Conservation (phyloP, 2,329 filamentous ascomycete genomes). For the Ascochyta viciae-villosae region DNA sequence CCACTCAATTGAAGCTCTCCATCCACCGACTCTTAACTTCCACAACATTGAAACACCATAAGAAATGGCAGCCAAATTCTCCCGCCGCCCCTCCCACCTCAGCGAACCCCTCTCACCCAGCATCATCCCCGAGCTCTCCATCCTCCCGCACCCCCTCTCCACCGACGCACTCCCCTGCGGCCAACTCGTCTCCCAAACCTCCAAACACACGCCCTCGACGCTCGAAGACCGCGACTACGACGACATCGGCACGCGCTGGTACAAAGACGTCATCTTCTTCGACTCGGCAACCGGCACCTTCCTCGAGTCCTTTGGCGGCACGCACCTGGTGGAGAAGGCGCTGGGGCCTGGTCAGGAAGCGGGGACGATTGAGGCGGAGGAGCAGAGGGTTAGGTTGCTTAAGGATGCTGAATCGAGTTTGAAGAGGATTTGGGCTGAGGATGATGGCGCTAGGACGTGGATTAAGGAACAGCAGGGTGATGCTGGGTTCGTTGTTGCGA, state of each 20-base stretch:
- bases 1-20: slow-evolving; percentile 11
- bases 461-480: slow-evolving; percentile 35
- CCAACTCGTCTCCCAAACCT: slow-evolving; percentile 40
- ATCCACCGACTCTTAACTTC: slow-evolving; percentile 7
- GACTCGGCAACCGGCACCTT: slow-evolving; percentile 33
- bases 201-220: slow-evolving; percentile 35
- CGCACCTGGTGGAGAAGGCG: slow-evolving; percentile 39
- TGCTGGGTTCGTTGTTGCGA: slow-evolving; percentile 43
- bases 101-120: slow-evolving; percentile 40
- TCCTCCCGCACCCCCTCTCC: slow-evolving; percentile 42
- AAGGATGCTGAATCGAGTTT: slow-evolving; percentile 39
- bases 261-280: slow-evolving; percentile 48
- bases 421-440: slow-evolving; percentile 32
- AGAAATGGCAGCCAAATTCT: slow-evolving; percentile 38
- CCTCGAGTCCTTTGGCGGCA: slow-evolving; percentile 40
- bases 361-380: slow-evolving; percentile 45
- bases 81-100: slow-evolving; percentile 36
- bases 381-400: slow-evolving; percentile 41
- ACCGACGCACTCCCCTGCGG: slow-evolving; percentile 37
- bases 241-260: slow-evolving; percentile 45
- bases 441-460: slow-evolving; percentile 35
- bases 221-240: slow-evolving; percentile 47
- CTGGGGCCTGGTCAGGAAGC: slow-evolving; percentile 35
- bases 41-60: slow-evolving; percentile 5
- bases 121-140: slow-evolving; percentile 40